Evolutionary conservation across 1,284 basidiomycete species (phyloP).

Genomic region (Chalciporus piperatoides): DNA sequence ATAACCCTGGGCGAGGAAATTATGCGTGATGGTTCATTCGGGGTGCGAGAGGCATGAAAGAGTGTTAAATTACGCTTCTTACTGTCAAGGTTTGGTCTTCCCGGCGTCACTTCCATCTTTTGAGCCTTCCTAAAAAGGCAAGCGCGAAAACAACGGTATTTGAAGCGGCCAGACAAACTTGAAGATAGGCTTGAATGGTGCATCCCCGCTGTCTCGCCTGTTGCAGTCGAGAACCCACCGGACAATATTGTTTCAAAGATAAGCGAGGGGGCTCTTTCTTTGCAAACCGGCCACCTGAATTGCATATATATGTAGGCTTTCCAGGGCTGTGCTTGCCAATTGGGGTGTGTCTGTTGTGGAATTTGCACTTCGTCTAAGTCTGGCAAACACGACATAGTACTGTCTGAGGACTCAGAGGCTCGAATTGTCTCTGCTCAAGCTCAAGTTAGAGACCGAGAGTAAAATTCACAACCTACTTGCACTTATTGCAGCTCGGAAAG

Average conservation of each 20-base stretch:
- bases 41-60: constrained; percentile 1
- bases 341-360: neutral
- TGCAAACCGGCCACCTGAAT: neutral
- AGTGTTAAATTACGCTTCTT: neutral
- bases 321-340: no score
- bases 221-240: neutral
- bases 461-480: no score
- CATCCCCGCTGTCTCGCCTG: neutral
- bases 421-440: no score
- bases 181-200: neutral
- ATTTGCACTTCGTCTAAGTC: neutral
- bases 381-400: neutral
- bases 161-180: neutral
- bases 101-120: neutral
- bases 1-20: constrained; percentile 3
- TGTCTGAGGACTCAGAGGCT: no score
- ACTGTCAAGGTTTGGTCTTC: constrained; percentile 6
- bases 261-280: neutral
- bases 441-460: no score
- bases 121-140: constrained; percentile 15
- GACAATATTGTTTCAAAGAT: neutral
- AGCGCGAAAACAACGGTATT: constrained; percentile 21
- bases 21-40: constrained; percentile 1
- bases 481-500: no score
- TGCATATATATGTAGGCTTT: neutral